Percentiles rank a stretch among this genome's conserved stretches.
Evolutionary conservation across 2,329 filamentous ascomycete species (phyloP).

Genomic region (Zalaria sp.): DNA sequence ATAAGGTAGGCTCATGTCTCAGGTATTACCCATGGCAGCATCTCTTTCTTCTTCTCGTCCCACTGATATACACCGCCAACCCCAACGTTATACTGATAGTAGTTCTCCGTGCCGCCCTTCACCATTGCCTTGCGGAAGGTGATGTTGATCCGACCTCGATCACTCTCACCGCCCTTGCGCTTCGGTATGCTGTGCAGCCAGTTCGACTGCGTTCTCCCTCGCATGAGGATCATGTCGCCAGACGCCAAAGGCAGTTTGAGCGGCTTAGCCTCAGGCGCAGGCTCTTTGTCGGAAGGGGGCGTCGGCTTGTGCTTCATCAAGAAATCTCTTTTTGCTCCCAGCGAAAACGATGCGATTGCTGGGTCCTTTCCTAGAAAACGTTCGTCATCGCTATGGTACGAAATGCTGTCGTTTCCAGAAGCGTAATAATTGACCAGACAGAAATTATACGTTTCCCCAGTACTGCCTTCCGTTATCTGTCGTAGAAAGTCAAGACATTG

Average conservation of each 20-base stretch:
- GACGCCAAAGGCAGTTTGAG: constrained; percentile 43
- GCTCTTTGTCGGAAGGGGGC: constrained; percentile 18
- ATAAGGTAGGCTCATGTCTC: too few relatives aligned
- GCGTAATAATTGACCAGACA: constrained; percentile 75
- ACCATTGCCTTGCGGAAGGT: constrained; percentile 61
- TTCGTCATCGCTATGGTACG: constrained; percentile 71
- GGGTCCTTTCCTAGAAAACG: constrained; percentile 56
- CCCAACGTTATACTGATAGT: constrained; percentile 74
- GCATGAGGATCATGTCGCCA: constrained; percentile 72
- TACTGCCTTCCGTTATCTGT: constrained; percentile 48
- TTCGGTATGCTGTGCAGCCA: constrained; percentile 74
- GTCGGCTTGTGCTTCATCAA: constrained; percentile 64
- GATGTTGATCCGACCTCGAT: constrained; percentile 55
- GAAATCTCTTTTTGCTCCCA: constrained; percentile 62
- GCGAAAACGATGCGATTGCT: constrained; percentile 59
- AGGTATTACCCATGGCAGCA: constrained; percentile 22
- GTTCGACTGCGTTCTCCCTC: constrained; percentile 56
- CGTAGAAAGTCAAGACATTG: constrained; percentile 52
- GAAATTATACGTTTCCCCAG: constrained; percentile 59
- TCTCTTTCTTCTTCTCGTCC: constrained; percentile 42
- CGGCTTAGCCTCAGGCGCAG: constrained; percentile 21
- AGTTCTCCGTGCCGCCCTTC: constrained; percentile 63
- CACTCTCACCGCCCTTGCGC: constrained; percentile 47
- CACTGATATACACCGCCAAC: constrained; percentile 54
- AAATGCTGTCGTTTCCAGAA: constrained; percentile 61